Evolutionary conservation across 371 early-diverging fungal species (phyloP).

Genomic region (Syncephalastrum monosporum): DNA sequence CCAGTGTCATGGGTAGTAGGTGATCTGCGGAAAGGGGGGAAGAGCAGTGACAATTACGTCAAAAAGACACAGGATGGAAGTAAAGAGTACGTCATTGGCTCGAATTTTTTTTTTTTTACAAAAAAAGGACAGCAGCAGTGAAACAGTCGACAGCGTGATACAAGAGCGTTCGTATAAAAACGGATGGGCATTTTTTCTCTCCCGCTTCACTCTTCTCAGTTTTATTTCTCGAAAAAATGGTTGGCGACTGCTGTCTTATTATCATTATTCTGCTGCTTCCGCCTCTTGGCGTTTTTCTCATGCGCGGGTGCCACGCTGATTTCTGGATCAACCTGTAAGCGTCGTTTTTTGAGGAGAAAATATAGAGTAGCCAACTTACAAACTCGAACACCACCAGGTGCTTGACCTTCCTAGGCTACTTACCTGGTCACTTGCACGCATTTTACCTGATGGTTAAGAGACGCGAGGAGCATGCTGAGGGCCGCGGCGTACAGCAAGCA

Average conservation of each 20-base stretch:
- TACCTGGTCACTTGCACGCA: conserved; percentile 42
- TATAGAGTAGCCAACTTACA: neutral
- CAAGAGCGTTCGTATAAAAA: too few relatives aligned
- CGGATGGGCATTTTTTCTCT: neutral
- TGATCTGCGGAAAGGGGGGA: too few relatives aligned
- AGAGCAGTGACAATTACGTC: too few relatives aligned
- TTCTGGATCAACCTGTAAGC: conserved; percentile 53
- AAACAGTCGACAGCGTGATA: too few relatives aligned
- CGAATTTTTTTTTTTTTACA: too few relatives aligned
- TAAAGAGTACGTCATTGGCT: too few relatives aligned
- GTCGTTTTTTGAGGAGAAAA: neutral
- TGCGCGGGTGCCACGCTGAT: conserved; percentile 43
- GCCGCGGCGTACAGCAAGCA: conserved; percentile 1
- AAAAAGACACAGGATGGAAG: too few relatives aligned
- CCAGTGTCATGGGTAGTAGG: too few relatives aligned
- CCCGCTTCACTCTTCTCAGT: neutral
- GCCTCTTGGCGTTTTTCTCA: conserved; percentile 46
- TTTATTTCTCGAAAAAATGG: conserved; percentile 17
- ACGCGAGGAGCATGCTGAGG: conserved; percentile 16
- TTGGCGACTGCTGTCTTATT: conserved; percentile 47
- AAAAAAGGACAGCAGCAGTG: too few relatives aligned
- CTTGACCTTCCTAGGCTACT: conserved; percentile 33
- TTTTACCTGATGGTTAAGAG: conserved; percentile 36
- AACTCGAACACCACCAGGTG: conserved; percentile 11
- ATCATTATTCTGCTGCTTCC: conserved; percentile 43